Evolutionary conservation across 2,329 filamentous ascomycete genomes (phyloP), one percentile per base, ranked within the genome.

Genomic region (Penicillium sp.): DNA sequence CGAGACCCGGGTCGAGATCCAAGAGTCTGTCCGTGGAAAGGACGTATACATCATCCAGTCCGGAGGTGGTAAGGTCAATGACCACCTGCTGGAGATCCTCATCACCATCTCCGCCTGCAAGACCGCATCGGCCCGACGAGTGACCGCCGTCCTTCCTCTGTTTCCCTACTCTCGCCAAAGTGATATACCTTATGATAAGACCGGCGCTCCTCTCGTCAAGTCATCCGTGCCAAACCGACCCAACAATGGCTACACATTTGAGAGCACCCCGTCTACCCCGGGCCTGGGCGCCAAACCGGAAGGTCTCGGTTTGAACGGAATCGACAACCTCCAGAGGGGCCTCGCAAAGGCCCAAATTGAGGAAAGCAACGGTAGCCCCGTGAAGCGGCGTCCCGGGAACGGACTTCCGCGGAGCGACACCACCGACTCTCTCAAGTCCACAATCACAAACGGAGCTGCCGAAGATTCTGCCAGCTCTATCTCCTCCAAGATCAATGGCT

Each of bases 101-200:
- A 96, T 97, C 75, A 95, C 93, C 75, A 92, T 97, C 63, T 95
- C 89, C n/a, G 93, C 93, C 54, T 97, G 93, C 82, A 95, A 95
- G 75, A 86, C 88, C 10, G 90, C 90, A 61, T 96, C 91, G 35
- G 93, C 93, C 27, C 89, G 88, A 70, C 82, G 89, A 63, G 90
- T 98, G 64, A 97, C 92, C 37, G 93, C 89, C 46, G 90, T 98
- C 41, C 83, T 96, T 42, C 93, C 93, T 33, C 80, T 97, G 47
- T 98, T 98, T 73, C 93, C 93, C 1, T 98, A 98, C 77, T 95
- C 90, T 52, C 82, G 93, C 64, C 93, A 98, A 71, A 92, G 89
- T 59, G 93, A 98, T 67, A 84, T 96, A 53, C 93, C 93, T 15
- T 98, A 97, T 77, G 95, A 95, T 77, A 97, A 97, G 76, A 77